phyloP scores from a whole-genome alignment of 352 stramenopile genomes.

The Phytopythium chamaehyphon region DNA sequence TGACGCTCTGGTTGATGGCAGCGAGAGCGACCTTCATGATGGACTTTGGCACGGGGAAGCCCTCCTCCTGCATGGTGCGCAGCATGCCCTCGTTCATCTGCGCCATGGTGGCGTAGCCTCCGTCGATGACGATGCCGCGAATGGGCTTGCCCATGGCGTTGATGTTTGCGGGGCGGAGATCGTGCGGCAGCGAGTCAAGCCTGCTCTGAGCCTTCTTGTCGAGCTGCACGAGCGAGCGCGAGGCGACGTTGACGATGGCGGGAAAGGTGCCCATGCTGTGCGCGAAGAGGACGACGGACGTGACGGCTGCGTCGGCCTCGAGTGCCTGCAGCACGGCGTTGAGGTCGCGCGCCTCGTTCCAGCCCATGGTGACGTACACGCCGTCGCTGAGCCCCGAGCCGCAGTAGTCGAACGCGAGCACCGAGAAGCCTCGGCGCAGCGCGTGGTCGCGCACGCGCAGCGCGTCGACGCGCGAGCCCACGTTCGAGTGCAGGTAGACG shows the following conservation, averaged over 20 bases:
- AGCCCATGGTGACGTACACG: constrained; percentile 85
- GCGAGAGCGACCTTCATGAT: constrained; percentile 63
- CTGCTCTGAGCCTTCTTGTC: constrained; percentile 46
- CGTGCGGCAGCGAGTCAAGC: constrained; percentile 53
- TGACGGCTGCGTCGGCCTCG: constrained; percentile 41
- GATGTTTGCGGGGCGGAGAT: constrained; percentile 39
- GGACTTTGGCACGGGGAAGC: constrained; percentile 63
- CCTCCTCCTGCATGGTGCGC: constrained; percentile 56
- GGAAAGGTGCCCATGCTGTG: constrained; percentile 84
- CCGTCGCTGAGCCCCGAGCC: constrained; percentile 75
- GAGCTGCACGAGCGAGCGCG: constrained; percentile 38
- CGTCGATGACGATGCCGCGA: constrained; percentile 66
- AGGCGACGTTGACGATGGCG: constrained; percentile 70
- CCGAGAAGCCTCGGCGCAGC: constrained; percentile 64
- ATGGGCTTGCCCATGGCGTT: constrained; percentile 56
- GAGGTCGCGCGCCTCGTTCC: constrained; percentile 76
- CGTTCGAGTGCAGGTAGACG: constrained; percentile 82
- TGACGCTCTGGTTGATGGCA: constrained; percentile 72
- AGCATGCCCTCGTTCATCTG: constrained; percentile 65
- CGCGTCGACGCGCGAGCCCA: constrained; percentile 68
- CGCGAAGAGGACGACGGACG: constrained; percentile 64
- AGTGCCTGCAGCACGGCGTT: constrained; percentile 62
- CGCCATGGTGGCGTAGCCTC: constrained; percentile 67
- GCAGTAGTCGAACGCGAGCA: constrained; percentile 80
- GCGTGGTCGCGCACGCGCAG: constrained; percentile 61